phyloP scores from a whole-genome alignment of 495 filamentous ascomycete species.

The Aspergillus baeticus region DNA sequence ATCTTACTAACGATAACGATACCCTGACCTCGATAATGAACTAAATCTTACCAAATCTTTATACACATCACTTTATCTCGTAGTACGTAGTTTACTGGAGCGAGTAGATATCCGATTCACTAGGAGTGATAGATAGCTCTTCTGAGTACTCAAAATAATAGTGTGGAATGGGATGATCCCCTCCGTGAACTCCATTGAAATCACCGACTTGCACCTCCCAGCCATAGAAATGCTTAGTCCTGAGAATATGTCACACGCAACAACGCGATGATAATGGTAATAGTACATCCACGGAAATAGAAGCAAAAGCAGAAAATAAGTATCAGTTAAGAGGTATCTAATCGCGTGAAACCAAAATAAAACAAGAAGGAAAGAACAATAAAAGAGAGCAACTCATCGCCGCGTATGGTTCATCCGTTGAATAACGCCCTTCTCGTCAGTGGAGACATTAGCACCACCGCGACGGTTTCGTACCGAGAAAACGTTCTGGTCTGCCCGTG shows the following conservation, averaged over 20 bases:
- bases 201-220: too few species aligned
- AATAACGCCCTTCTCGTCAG: slow-evolving; percentile 38
- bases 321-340: too few species aligned
- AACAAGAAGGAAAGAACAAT: not conserved
- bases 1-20: slow-evolving; percentile 20
- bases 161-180: too few species aligned
- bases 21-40: slow-evolving; percentile 17
- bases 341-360: too few species aligned
- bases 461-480: slow-evolving; percentile 26
- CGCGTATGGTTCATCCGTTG: slow-evolving; percentile 20
- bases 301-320: too few species aligned
- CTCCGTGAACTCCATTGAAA: too few species aligned
- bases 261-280: too few species aligned
- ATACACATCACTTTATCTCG: not conserved
- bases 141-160: too few species aligned
- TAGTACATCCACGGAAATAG: too few species aligned
- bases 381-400: not conserved
- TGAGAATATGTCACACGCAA: too few species aligned
- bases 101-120: not conserved
- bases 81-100: not conserved
- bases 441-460: slow-evolving; percentile 25
- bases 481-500: slow-evolving; percentile 35
- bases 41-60: not conserved
- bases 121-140: not conserved
- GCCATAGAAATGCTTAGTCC: too few species aligned